Evolutionary conservation across 2,329 filamentous ascomycete genomes (phyloP), one percentile per base, ranked within the genome.

Genomic region (Fusarium tuaranense): DNA sequence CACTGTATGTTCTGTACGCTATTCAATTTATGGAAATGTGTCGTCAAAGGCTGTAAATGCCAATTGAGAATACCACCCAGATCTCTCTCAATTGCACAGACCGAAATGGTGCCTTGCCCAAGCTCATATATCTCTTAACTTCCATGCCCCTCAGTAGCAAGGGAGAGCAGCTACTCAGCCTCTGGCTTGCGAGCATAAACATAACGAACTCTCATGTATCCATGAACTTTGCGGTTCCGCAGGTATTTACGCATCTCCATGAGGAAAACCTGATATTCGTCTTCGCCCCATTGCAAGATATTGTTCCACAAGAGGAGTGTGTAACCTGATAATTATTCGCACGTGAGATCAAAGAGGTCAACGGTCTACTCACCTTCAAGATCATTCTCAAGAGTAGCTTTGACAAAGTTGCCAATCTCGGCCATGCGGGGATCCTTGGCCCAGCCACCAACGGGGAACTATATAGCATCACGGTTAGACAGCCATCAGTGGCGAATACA

Each of bases 371-470:
- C 63, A 65, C 75, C 76, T 61, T 78, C 76, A 4, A 78, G 53
- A 30, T 78, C 76, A 14, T 78, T 78, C 27, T 78, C 76, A 2
- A 78, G 68, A 3, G 76, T 78, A 2, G 75, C 48, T 3, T 63
- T 68, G 27, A 78, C 74, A 20, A 67, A 77, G 27, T 68, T 76
- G 14, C 76, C 76, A 2, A 78, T 76, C n/a, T 61, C 55, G 9
- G 48, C 51, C 18, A 78, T 64, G 7, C 68, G 63, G 16, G 65
- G 39, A 8, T 78, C 70, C 8, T 53, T 67, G 8, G 76, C 36
- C 76, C 76, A 78, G 16, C 72, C 74, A 4, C 76, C 76, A 1
- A 78, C 68, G 5, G 76, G 76, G 53, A 77, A 73, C 76, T 77
- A 32, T 32, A 32, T 12, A 12, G 2, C 30, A 3, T 67, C 14